Evolutionary conservation across 768 basidiomycete species (phyloP).

Genomic region (Sarcodon sp.): DNA sequence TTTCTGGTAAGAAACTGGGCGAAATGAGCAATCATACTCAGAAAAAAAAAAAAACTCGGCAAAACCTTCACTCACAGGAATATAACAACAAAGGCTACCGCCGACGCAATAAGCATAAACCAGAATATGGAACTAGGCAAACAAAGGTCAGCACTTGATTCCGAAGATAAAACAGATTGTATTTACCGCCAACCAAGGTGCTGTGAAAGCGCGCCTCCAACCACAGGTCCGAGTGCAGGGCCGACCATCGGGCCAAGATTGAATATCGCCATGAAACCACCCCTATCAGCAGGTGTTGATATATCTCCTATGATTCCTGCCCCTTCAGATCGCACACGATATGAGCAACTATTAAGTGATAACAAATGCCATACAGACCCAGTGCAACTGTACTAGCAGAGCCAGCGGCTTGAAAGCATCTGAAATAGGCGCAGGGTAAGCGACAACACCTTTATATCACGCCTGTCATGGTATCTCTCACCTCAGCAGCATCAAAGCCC

Average conservation of each 20-base stretch:
- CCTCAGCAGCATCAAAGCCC: slow-evolving; percentile 58
- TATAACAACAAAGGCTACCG: slow-evolving; percentile 20
- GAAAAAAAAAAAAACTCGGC: not conserved
- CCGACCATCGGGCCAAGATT: slow-evolving; percentile 48
- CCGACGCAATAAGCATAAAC: slow-evolving; percentile 24
- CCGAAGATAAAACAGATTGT: not conserved
- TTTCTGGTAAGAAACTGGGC: slow-evolving; percentile 31
- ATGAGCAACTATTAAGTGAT: too few species aligned
- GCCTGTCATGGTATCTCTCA: too few species aligned
- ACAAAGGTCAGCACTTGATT: not conserved
- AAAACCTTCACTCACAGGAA: slow-evolving; percentile 16
- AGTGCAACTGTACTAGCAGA: slow-evolving; percentile 71
- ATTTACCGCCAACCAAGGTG: slow-evolving; percentile 18
- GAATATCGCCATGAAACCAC: slow-evolving; percentile 61
- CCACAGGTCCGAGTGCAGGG: slow-evolving; percentile 25
- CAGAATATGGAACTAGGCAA: slow-evolving; percentile 25
- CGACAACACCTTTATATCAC: too few species aligned
- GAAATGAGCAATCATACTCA: not conserved
- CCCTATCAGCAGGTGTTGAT: slow-evolving; percentile 57
- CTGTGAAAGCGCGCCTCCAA: slow-evolving; percentile 31
- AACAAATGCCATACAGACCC: slow-evolving; percentile 23
- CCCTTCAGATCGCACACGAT: slow-evolving; percentile 20
- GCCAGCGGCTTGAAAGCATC: slow-evolving; percentile 69
- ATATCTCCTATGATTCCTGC: slow-evolving; percentile 76
- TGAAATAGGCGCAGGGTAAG: slow-evolving; percentile 6